phyloP scores from a whole-genome alignment of 2,329 filamentous ascomycete genomes.

The Paracorniculantispora psalliotae region DNA sequence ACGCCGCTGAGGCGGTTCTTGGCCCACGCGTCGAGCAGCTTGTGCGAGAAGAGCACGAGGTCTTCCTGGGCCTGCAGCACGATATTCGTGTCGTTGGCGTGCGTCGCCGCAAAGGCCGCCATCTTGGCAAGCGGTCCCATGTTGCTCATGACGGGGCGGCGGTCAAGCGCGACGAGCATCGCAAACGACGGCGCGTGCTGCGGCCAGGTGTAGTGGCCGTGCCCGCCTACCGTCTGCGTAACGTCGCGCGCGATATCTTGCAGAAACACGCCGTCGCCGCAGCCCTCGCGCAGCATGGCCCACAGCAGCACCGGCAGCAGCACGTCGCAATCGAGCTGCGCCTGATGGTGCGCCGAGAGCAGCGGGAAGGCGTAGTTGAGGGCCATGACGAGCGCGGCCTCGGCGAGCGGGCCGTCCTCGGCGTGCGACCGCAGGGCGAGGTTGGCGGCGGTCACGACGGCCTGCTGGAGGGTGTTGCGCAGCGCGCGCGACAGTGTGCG shows the following conservation, averaged over 20 bases:
- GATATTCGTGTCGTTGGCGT: slow-evolving; percentile 38
- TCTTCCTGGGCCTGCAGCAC: slow-evolving; percentile 54
- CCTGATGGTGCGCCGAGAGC: slow-evolving; percentile 55
- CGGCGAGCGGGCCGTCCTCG: slow-evolving; percentile 37
- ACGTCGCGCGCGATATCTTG: slow-evolving; percentile 64
- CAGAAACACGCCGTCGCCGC: slow-evolving; percentile 72
- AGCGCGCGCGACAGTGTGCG: slow-evolving; percentile 60
- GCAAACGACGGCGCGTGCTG: slow-evolving; percentile 54
- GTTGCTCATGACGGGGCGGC: slow-evolving; percentile 57
- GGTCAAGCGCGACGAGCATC: slow-evolving; percentile 53
- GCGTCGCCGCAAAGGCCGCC: slow-evolving; percentile 58
- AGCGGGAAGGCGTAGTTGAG: slow-evolving; percentile 73
- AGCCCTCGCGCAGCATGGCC: slow-evolving; percentile 67
- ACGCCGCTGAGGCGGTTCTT: slow-evolving; percentile 68
- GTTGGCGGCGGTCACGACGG: slow-evolving; percentile 70
- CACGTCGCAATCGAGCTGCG: slow-evolving; percentile 59
- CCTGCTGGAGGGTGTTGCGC: slow-evolving; percentile 63
- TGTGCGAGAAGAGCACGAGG: slow-evolving; percentile 61
- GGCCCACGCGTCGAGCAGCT: slow-evolving; percentile 67
- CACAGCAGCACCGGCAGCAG: slow-evolving; percentile 66
- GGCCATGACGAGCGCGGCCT: slow-evolving; percentile 59
- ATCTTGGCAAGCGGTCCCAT: slow-evolving; percentile 65
- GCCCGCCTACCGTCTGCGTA: slow-evolving; percentile 34
- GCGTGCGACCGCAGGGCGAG: slow-evolving; percentile 56
- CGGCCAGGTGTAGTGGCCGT: slow-evolving; percentile 57